Conservation (phyloP, 129 eudicot species). For the Flaveria bidentis region DNA sequence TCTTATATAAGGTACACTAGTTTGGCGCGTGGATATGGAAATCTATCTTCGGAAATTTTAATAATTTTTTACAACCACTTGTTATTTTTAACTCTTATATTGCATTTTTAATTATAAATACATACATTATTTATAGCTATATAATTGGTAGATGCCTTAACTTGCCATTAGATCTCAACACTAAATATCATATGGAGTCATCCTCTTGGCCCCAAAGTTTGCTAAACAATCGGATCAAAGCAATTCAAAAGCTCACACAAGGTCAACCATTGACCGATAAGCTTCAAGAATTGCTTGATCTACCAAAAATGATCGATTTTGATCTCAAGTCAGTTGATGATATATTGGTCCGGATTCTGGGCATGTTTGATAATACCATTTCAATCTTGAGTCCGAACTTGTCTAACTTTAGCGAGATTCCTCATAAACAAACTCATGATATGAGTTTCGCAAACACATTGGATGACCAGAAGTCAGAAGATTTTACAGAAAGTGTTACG, state of each 20-base stretch:
- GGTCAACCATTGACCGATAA: constrained; percentile 41
- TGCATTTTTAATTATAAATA: not conserved
- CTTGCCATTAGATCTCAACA: not conserved
- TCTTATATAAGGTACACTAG: not conserved
- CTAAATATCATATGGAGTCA: not conserved
- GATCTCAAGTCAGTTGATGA: not conserved
- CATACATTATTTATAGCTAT: not conserved
- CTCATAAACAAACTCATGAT: not conserved
- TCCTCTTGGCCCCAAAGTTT: constrained; percentile 32
- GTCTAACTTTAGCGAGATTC: not conserved
- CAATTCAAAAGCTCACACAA: constrained; percentile 26
- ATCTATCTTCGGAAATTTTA: not conserved
- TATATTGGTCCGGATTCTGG: constrained; percentile 29
- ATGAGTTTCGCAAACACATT: not conserved
- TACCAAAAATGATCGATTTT: not conserved
- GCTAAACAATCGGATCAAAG: constrained; percentile 28
- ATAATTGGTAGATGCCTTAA: not conserved
- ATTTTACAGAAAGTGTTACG: constrained; percentile 35
- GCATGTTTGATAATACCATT: constrained; percentile 27
- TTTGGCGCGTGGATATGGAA: not conserved
- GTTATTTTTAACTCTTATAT: not conserved
- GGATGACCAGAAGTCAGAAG: constrained; percentile 18
- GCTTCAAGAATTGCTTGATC: constrained; percentile 30
- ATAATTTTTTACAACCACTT: not conserved
- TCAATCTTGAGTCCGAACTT: constrained; percentile 17